These are phyloP conservation scores for Clarireedia homoeocarpa DNA, from an alignment of 2,329 filamentous ascomycete species.

Conservation along the genomic window DNA sequence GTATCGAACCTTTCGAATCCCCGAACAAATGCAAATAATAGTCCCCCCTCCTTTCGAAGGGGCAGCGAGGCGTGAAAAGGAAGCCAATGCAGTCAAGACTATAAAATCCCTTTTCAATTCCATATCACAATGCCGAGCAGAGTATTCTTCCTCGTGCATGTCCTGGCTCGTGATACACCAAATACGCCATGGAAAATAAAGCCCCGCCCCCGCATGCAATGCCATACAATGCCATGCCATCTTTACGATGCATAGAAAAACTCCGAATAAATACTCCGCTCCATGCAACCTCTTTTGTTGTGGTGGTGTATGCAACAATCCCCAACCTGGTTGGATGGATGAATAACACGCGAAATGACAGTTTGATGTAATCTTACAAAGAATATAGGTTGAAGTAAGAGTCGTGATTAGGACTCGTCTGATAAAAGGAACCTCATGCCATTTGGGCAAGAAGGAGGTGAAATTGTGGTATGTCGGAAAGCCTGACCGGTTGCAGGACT, in stretches of 20 bases:
- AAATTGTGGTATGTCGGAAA: constrained; percentile 33
- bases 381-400: not conserved
- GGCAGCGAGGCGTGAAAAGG: too few relatives aligned
- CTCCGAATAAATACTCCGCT: constrained; percentile 4
- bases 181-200: constrained; percentile 2
- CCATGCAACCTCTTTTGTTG: not conserved
- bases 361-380: not conserved
- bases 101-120: too few relatives aligned
- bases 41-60: too few relatives aligned
- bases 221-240: constrained; percentile 1
- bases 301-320: not conserved
- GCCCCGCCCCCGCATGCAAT: not conserved
- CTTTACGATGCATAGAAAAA: constrained; percentile 6
- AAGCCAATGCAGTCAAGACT: too few relatives aligned
- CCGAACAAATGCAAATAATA: too few relatives aligned
- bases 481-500: not conserved
- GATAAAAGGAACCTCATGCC: constrained; percentile 34
- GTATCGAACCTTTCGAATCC: too few relatives aligned
- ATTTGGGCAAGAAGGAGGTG: constrained; percentile 34
- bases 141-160: too few relatives aligned
- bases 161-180: not conserved
- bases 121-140: too few relatives aligned
- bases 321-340: not conserved
- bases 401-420: not conserved
- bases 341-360: not conserved